These are phyloP conservation scores for Metschnikowia corniflorae DNA, from an alignment of 805 yeast species.

Conservation along the genomic window DNA sequence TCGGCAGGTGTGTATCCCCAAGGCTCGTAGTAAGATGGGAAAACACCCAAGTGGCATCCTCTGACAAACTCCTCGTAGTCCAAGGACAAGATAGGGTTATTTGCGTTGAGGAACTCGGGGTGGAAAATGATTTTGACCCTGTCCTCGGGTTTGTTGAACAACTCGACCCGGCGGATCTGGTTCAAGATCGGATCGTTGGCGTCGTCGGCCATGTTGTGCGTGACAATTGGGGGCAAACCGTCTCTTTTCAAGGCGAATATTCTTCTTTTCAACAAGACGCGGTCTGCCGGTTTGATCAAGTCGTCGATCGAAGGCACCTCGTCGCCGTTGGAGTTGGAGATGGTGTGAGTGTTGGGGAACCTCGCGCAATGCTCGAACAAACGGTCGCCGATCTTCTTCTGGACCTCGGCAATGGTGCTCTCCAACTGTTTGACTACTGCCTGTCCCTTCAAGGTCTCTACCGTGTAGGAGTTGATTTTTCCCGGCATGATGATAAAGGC, in stretches of 20 bases:
- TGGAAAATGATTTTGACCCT: constrained; percentile 95
- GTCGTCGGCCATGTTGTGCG: constrained; percentile 95
- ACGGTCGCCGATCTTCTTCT: constrained; percentile 78
- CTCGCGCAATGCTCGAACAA: constrained; percentile 88
- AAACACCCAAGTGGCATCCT: constrained; percentile 96
- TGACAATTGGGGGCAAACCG: constrained; percentile 89
- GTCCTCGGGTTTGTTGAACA: constrained; percentile 86
- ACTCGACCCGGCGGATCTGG: constrained; percentile 86
- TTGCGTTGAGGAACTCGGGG: constrained; percentile 93
- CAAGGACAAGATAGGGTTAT: constrained; percentile 86
- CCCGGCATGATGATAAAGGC: constrained; percentile 99
- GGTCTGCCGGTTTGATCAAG: constrained; percentile 78
- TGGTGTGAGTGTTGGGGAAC: constrained; percentile 43
- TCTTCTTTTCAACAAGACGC: constrained; percentile 85
- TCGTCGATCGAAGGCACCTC: constrained; percentile 81
- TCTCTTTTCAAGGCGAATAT: constrained; percentile 90
- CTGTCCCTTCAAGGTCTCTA: constrained; percentile 92
- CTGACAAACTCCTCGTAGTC: constrained; percentile 98
- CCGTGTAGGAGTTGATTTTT: constrained; percentile 87
- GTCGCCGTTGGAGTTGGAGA: constrained; percentile 42
- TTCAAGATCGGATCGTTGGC: constrained; percentile 84
- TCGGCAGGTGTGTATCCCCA: constrained; percentile 99
- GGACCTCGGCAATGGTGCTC: constrained; percentile 83
- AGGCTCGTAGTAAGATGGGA: constrained; percentile 98
- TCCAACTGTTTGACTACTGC: constrained; percentile 93